Percentiles rank a stretch among this genome's conserved stretches.
Evolutionary conservation across 225 moss, liverwort and hornwort genomes (phyloP).

Genomic region (Sphagnum tenellum): DNA sequence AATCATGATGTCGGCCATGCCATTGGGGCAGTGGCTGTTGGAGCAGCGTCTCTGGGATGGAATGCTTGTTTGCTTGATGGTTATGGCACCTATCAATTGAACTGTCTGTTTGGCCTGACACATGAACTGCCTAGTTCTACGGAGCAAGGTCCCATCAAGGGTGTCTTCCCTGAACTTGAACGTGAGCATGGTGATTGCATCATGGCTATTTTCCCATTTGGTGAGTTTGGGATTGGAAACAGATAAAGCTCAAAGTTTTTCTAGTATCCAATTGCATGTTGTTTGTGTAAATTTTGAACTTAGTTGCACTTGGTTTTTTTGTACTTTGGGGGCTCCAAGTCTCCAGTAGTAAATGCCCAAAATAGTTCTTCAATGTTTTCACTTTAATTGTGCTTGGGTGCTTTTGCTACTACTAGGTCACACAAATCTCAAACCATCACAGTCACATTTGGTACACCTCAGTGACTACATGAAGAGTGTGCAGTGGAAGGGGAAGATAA

Average conservation of each 20-base stretch:
- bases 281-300: too few relatives aligned
- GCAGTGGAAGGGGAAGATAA: slow-evolving; percentile 46
- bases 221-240: slow-evolving; percentile 14
- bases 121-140: slow-evolving; percentile 5
- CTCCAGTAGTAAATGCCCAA: too few relatives aligned
- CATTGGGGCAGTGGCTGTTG: slow-evolving; percentile 57
- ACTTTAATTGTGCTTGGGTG: too few relatives aligned
- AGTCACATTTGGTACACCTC: slow-evolving; percentile 8
- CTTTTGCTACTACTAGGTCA: too few relatives aligned
- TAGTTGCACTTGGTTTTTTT: too few relatives aligned
- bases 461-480: slow-evolving; percentile 15
- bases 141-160: slow-evolving; percentile 32
- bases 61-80: slow-evolving; percentile 60
- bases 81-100: slow-evolving; percentile 38
- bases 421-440: too few relatives aligned
- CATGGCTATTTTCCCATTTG: slow-evolving; percentile 50
- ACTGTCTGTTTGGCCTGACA: slow-evolving; percentile 52
- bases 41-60: slow-evolving; percentile 70
- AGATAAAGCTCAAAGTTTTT: too few relatives aligned
- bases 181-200: slow-evolving; percentile 67
- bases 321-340: too few relatives aligned
- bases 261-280: too few relatives aligned
- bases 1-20: slow-evolving; percentile 93
- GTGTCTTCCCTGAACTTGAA: slow-evolving; percentile 60
- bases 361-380: too few relatives aligned